A percentile compares a stretch with the other conserved stretches of the same genome.
phyloP scores from a whole-genome alignment of 139 green algal genomes.

The Haematococcus sp. region DNA sequence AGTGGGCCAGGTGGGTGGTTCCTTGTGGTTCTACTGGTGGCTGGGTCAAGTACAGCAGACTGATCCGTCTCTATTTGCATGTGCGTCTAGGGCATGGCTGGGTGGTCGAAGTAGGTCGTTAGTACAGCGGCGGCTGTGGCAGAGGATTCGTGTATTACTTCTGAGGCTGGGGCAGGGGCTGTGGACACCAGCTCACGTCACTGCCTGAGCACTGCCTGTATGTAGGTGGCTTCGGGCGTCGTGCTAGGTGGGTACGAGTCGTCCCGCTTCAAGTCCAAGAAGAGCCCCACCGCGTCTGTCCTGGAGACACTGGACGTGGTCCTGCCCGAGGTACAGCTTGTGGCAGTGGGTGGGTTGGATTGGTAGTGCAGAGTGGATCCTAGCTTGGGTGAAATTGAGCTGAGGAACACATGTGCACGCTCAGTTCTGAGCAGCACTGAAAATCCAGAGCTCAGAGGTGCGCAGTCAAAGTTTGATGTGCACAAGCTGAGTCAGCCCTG shows the following conservation, averaged over 20 bases:
- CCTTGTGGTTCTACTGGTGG: background rate
- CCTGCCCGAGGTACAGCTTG: background rate
- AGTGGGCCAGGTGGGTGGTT: conserved; percentile 10
- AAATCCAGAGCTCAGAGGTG: no score
- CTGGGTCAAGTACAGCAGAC: background rate
- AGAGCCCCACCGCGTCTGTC: conserved; percentile 35
- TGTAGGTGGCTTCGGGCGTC: conserved; percentile 41
- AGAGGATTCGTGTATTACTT: no score
- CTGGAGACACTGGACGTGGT: conserved; percentile 60
- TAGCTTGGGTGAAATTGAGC: no score
- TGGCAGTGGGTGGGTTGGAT: background rate
- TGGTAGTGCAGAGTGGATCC: no score
- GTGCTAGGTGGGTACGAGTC: conserved; percentile 79
- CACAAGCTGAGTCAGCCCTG: no score
- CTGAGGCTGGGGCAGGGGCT: no score
- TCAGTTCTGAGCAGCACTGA: no score
- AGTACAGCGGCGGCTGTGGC: no score
- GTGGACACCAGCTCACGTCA: background rate
- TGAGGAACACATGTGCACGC: no score
- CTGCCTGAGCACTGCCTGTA: background rate
- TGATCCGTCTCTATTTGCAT: background rate
- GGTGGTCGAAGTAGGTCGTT: no score
- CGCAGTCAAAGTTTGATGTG: no score
- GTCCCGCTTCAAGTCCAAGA: conserved; percentile 89
- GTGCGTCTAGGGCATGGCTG: background rate